Evolutionary conservation across 805 yeast genomes (phyloP).

Genomic region (Schwanniomyces yamadae): DNA sequence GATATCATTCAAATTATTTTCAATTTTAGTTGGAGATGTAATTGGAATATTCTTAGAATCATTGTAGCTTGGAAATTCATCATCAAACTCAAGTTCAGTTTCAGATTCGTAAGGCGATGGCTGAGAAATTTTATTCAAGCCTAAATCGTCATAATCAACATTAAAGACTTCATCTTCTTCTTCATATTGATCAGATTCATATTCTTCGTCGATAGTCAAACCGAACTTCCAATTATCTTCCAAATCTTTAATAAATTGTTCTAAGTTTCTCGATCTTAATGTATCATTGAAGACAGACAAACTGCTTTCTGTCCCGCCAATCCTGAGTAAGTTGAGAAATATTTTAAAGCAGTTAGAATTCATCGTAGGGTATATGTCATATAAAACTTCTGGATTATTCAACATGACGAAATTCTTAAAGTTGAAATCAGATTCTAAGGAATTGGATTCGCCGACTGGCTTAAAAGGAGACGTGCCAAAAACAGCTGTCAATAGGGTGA

Average conservation of each 20-base stretch:
- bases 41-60: neutral
- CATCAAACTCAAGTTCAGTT: conserved; percentile 4
- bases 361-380: conserved; percentile 50
- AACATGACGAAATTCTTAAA: conserved; percentile 41
- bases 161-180: conserved; percentile 33
- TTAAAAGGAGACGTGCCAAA: conserved; percentile 56
- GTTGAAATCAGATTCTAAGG: conserved; percentile 38
- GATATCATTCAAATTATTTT: neutral
- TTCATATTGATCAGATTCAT: conserved; percentile 18
- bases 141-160: conserved; percentile 27
- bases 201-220: conserved; percentile 48
- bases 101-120: conserved; percentile 4
- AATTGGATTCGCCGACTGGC: conserved; percentile 19
- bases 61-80: conserved; percentile 4
- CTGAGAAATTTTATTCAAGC: neutral
- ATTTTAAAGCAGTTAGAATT: conserved; percentile 41
- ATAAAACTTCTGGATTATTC: conserved; percentile 40
- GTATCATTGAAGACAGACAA: conserved; percentile 18
- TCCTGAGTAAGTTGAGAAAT: conserved; percentile 39
- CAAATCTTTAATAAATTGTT: conserved; percentile 31
- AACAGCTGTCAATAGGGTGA: conserved; percentile 48
- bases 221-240: conserved; percentile 36
- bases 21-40: neutral
- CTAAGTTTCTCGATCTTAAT: conserved; percentile 33
- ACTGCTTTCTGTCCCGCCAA: conserved; percentile 37